Evolutionary conservation across 2,329 filamentous ascomycete genomes (phyloP), one percentile per base, ranked within the genome.

Genomic region (Monosporascus sp.): DNA sequence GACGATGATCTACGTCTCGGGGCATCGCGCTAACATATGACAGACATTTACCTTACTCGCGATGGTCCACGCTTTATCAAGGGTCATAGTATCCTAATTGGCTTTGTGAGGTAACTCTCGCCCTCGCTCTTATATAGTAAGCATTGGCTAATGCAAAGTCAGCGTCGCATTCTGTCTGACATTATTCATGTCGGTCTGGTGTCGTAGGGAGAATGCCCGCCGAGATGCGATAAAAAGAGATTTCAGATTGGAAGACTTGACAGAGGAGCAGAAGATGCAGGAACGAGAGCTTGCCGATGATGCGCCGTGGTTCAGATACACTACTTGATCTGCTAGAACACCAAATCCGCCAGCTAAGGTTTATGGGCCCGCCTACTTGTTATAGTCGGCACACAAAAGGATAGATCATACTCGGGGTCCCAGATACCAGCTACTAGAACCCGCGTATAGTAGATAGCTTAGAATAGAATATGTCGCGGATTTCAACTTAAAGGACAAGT

Each of bases 11-110:
- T 22, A 63, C 58, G 11, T 58, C 59, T 16, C 52, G 60, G 17
- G 56, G 56, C 7, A 61, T 63, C 55, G 51, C 63, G 24, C 59
- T 63, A 6, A 59, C 60, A 37, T 71, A 74, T 14, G 73, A 72
- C 7, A 73, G 71, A 77, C 55, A 71, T 80, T 16, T 82, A 78
- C 58, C 64, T 75, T 47, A 61, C 64, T 11, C 65, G 69, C 40
- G 64, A 75, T 52, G 73, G 76, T 38, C 70, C 72, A 5, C 64
- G 62, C 22, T 67, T 60, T 51, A 52, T 57, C 19, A 50, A 56
- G 19, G 75, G 76, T 0, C 76, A 79, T 55, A 65, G 68, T n/a
- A 72, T 74, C 20, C 38, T 63, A 26, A 60, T 63, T 46, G 61
- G 60, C 11, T 58, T 61, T 27, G 52, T 63, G 9, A 41, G 49